These are phyloP conservation scores for Chytriomyces sp. DNA, from an alignment of 192 early-diverging fungal species.

Conservation along the genomic window DNA sequence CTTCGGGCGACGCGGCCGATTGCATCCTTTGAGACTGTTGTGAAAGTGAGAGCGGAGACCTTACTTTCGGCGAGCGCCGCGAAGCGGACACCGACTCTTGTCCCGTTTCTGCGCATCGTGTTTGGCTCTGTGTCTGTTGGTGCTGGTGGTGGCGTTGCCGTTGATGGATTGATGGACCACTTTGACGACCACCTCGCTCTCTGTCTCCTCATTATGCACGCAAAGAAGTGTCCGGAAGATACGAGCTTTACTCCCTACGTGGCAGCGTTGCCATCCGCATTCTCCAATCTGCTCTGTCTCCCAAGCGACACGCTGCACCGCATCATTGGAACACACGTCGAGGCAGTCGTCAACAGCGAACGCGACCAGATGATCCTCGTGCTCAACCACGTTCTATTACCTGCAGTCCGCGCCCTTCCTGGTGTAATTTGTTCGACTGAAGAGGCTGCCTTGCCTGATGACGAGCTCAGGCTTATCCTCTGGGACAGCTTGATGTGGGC, in stretches of 20 bases:
- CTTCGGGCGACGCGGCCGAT: not conserved
- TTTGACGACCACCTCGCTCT: constrained; percentile 20
- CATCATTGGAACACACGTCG: not conserved
- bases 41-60: not conserved
- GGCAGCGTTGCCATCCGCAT: not conserved
- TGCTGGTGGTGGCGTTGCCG: not conserved
- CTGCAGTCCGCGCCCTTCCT: not conserved
- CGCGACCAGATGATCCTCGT: constrained; percentile 15
- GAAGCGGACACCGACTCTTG: not conserved
- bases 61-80: constrained; percentile 2
- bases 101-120: not conserved
- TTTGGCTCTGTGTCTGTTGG: not conserved
- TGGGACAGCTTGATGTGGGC: constrained; percentile 17
- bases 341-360: constrained; percentile 1
- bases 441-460: not conserved
- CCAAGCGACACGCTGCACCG: not conserved
- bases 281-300: constrained; percentile 17
- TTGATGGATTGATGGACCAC: constrained; percentile 6
- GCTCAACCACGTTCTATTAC: constrained; percentile 8
- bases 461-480: not conserved
- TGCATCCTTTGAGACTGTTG: not conserved
- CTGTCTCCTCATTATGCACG: constrained; percentile 9
- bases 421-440: not conserved
- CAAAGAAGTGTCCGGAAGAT: not conserved
- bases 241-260: constrained; percentile 7